A percentile compares a stretch with the other conserved stretches of the same genome.
Evolutionary conservation across 2,329 filamentous ascomycete genomes (phyloP).

Genomic region (Stagonosporopsis rhizophila): DNA sequence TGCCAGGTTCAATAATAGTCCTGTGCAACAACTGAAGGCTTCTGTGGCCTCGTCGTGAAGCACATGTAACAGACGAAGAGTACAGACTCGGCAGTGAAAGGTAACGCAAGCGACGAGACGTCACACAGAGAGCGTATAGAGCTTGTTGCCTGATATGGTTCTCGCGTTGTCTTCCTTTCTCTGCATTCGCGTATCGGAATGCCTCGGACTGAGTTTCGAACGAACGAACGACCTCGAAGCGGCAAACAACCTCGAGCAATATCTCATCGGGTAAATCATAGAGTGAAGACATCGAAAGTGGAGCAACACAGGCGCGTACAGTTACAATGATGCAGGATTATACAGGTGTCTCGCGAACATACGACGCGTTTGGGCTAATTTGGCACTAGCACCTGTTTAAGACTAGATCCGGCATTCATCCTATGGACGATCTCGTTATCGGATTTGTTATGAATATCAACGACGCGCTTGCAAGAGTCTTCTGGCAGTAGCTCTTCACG

Average conservation of each 20-base stretch:
- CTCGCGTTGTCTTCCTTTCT: conserved; percentile 32
- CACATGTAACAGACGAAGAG: conserved; percentile 28
- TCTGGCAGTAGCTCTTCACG: background rate
- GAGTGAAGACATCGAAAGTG: background rate
- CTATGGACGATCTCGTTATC: no score
- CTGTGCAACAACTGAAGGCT: conserved; percentile 26
- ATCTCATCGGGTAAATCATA: conserved; percentile 34
- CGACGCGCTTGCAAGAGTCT: background rate
- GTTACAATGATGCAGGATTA: background rate
- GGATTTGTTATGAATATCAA: no score
- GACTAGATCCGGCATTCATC: no score
- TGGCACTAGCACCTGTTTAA: background rate
- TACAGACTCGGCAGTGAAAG: conserved; percentile 35
- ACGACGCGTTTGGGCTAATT: background rate
- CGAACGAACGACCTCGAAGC: conserved; percentile 26
- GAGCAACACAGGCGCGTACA: background rate
- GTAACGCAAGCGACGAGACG: conserved; percentile 24
- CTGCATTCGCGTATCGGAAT: conserved; percentile 24
- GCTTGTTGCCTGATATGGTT: conserved; percentile 27
- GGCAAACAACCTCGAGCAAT: conserved; percentile 25
- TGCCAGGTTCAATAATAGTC: conserved; percentile 13
- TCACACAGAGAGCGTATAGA: conserved; percentile 29
- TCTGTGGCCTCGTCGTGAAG: conserved; percentile 23
- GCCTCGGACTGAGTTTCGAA: conserved; percentile 32
- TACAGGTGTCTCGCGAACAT: background rate